These are phyloP conservation scores for Solanum tarijense DNA, from an alignment of 257 asterid genomes.

Conservation along the genomic window DNA sequence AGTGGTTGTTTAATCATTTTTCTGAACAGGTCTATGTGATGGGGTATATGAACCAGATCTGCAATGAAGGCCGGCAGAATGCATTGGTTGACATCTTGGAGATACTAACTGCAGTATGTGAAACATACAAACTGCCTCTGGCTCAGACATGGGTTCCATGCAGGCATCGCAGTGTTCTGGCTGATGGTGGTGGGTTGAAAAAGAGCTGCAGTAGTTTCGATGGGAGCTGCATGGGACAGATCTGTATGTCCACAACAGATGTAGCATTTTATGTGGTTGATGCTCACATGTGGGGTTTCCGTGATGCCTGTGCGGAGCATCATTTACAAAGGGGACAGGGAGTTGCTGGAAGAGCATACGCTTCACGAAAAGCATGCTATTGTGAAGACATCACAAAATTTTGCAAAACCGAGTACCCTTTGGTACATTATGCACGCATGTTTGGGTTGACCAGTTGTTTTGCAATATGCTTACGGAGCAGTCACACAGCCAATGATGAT, in stretches of 20 bases:
- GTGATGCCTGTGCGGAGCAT: constrained; percentile 13
- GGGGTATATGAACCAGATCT: constrained; percentile 37
- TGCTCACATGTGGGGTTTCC: constrained; percentile 12
- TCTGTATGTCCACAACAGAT: constrained; percentile 4
- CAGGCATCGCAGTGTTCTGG: constrained; percentile 6
- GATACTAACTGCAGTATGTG: constrained; percentile 4
- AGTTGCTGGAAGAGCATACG: constrained; percentile 12
- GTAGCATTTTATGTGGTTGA: constrained; percentile 9
- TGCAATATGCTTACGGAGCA: constrained; percentile 3
- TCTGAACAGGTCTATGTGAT: constrained; percentile 4
- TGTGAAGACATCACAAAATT: constrained; percentile 8
- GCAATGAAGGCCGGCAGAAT: constrained; percentile 79
- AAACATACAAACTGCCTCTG: constrained; percentile 13
- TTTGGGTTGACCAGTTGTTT: constrained; percentile 9
- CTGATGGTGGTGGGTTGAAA: constrained; percentile 3
- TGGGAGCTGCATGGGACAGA: constrained; percentile 4
- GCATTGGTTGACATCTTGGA: constrained; percentile 9
- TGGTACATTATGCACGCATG: constrained; percentile 15
- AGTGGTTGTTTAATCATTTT: background rate
- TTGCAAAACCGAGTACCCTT: constrained; percentile 16
- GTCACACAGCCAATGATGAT: background rate
- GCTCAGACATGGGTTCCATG: constrained; percentile 19
- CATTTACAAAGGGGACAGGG: constrained; percentile 14
- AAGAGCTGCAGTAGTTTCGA: constrained; percentile 9
- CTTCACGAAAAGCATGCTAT: constrained; percentile 3